These are phyloP conservation scores for Leccinum subgranulosum DNA, from an alignment of 768 basidiomycete genomes.

Conservation along the genomic window DNA sequence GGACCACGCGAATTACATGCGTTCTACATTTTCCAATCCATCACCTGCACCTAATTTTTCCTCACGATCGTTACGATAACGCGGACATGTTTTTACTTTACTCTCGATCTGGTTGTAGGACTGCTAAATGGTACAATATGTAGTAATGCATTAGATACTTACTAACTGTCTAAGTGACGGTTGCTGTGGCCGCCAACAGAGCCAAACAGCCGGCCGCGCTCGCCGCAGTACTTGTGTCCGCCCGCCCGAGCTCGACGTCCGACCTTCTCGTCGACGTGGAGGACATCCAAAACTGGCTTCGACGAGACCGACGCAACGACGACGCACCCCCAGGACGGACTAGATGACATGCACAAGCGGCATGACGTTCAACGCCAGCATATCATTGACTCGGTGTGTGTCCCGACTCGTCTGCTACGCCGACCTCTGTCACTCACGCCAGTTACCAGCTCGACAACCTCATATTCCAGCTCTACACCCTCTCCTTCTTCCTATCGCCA, in stretches of 20 bases:
- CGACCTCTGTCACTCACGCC: conserved; percentile 9
- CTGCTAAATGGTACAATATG: background rate
- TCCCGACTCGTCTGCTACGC: background rate
- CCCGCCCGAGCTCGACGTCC: background rate
- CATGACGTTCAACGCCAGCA: conserved; percentile 69
- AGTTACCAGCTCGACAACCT: conserved; percentile 59
- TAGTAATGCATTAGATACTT: no score
- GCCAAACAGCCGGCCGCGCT: conserved; percentile 23
- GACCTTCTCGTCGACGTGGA: conserved; percentile 4
- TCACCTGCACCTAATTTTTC: conserved; percentile 5
- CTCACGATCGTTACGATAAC: conserved; percentile 6
- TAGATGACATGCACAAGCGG: conserved; percentile 55
- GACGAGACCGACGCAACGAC: conserved; percentile 14
- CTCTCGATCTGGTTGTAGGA: background rate
- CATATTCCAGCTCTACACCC: conserved; percentile 67
- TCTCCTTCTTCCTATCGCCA: conserved; percentile 78
- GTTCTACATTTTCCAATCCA: conserved; percentile 13
- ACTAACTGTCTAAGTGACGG: background rate
- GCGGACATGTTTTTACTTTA: background rate
- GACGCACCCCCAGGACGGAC: conserved; percentile 17
- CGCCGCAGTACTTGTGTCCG: no score
- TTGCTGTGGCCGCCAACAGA: conserved; percentile 18
- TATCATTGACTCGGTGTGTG: conserved; percentile 61
- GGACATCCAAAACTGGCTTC: background rate
- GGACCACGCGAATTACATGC: conserved; percentile 28